A percentile compares a stretch with the other conserved stretches of the same genome.
Conservation (phyloP, 495 filamentous ascomycete species). For the Cudoniella acicularis region DNA sequence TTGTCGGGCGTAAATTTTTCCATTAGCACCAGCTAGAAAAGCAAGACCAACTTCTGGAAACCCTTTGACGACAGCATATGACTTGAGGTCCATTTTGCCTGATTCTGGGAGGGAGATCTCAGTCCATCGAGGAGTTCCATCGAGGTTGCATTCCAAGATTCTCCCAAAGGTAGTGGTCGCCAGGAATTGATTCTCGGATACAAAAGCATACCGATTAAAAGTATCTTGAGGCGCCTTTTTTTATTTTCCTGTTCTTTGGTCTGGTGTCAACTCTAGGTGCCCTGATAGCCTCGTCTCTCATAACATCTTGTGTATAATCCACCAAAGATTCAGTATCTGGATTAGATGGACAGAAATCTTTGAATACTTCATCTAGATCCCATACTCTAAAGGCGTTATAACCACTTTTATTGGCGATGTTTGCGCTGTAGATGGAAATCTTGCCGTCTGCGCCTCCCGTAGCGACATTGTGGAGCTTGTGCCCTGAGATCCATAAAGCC, state of each 20-base stretch:
- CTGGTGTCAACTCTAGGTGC: not conserved
- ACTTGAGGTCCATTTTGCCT: constrained; percentile 30
- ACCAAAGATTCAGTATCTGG: not conserved
- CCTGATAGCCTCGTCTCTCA: not conserved
- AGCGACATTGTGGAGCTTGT: constrained; percentile 44
- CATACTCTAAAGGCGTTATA: not conserved
- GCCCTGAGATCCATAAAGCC: constrained; percentile 35
- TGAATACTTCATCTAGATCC: not conserved
- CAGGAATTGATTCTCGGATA: constrained; percentile 54
- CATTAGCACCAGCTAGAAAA: constrained; percentile 51
- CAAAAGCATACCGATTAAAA: constrained; percentile 63
- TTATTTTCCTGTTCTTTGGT: constrained; percentile 1
- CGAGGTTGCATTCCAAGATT: constrained; percentile 48
- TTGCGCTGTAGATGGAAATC: constrained; percentile 14
- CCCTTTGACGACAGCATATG: constrained; percentile 41
- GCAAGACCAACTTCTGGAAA: constrained; percentile 31
- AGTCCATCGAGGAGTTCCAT: constrained; percentile 30
- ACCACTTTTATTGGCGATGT: not conserved
- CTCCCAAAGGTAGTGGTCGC: constrained; percentile 57
- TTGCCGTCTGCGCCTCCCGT: constrained; percentile 85
- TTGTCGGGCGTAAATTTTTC: constrained; percentile 48
- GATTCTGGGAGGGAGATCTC: constrained; percentile 35
- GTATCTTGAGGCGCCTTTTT: constrained; percentile 38
- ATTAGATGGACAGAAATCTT: not conserved
- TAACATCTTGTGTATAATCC: not conserved